phyloP scores from a whole-genome alignment of 108 stramenopile species.

The Nitzschia inconspicua region DNA sequence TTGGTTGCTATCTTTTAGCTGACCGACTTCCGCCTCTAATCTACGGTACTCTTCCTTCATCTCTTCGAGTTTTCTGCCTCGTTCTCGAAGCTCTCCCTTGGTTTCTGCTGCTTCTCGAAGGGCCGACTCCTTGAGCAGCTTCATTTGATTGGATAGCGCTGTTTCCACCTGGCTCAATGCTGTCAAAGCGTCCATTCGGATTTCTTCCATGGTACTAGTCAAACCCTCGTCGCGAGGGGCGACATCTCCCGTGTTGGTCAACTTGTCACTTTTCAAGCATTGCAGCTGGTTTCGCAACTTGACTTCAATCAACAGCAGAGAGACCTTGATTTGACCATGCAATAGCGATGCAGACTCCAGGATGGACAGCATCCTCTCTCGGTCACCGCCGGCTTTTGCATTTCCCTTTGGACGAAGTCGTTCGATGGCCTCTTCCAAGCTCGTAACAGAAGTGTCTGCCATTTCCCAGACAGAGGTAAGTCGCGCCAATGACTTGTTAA shows the following conservation, averaged over 20 bases:
- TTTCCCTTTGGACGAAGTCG: slow-evolving; percentile 19
- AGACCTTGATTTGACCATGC: slow-evolving; percentile 42
- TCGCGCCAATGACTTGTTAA: slow-evolving; percentile 18
- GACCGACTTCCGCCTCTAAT: slow-evolving; percentile 12
- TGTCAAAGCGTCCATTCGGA: slow-evolving; percentile 21
- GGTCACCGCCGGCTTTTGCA: slow-evolving; percentile 11
- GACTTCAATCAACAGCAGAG: slow-evolving; percentile 40
- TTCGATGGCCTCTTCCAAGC: slow-evolving; percentile 25
- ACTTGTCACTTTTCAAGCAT: slow-evolving; percentile 28
- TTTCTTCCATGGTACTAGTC: slow-evolving; percentile 14
- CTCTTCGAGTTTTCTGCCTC: neutral
- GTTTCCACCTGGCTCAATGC: slow-evolving; percentile 33
- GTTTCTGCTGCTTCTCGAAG: slow-evolving; percentile 3
- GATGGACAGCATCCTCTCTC: slow-evolving; percentile 30
- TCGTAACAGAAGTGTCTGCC: slow-evolving; percentile 23
- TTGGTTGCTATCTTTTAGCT: slow-evolving; percentile 2
- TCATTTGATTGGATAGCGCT: slow-evolving; percentile 30
- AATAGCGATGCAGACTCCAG: slow-evolving; percentile 36
- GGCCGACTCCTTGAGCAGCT: slow-evolving; percentile 17
- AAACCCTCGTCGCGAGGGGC: slow-evolving; percentile 1
- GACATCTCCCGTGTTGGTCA: neutral
- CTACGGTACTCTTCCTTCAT: slow-evolving; percentile 1
- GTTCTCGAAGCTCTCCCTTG: neutral
- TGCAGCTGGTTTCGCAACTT: slow-evolving; percentile 40
- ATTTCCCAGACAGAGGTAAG: slow-evolving; percentile 33